phyloP scores from a whole-genome alignment of 768 basidiomycete genomes.

The Tricholoma flavovirens region DNA sequence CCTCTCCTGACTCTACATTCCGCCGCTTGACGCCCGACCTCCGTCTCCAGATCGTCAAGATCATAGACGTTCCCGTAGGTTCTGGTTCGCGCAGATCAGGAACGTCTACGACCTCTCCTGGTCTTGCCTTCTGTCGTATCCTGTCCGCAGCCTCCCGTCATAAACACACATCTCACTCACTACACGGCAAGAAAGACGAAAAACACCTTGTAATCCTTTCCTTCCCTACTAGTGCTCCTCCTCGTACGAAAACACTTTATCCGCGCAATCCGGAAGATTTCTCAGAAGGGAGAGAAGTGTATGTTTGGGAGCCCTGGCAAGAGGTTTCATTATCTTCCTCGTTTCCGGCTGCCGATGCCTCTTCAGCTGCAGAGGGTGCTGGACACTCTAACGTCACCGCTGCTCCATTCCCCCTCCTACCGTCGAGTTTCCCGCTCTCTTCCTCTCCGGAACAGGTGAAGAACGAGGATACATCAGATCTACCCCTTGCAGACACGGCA shows the following conservation, averaged over 20 bases:
- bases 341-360: neutral
- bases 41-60: slow-evolving; percentile 36
- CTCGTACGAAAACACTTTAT: slow-evolving; percentile 14
- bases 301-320: slow-evolving; percentile 49
- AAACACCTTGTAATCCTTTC: slow-evolving; percentile 30
- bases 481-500: slow-evolving; percentile 14
- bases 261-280: slow-evolving; percentile 34
- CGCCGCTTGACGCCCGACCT: slow-evolving; percentile 34
- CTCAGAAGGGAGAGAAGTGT: slow-evolving; percentile 33
- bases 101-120: slow-evolving; percentile 22
- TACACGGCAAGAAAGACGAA: slow-evolving; percentile 7
- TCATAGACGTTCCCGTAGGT: slow-evolving; percentile 31
- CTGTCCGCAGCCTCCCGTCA: slow-evolving; percentile 15
- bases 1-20: slow-evolving; percentile 18
- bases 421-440: slow-evolving; percentile 21
- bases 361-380: neutral
- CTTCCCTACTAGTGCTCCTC: slow-evolving; percentile 23
- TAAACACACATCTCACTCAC: slow-evolving; percentile 11
- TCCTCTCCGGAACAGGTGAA: slow-evolving; percentile 13
- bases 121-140: slow-evolving; percentile 39
- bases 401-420: slow-evolving; percentile 13
- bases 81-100: slow-evolving; percentile 22
- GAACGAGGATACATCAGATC: slow-evolving; percentile 15
- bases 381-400: slow-evolving; percentile 1
- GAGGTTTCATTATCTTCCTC: slow-evolving; percentile 25